Conservation (phyloP, 495 filamentous ascomycete genomes). For the Saxophila tyrrhenica region DNA sequence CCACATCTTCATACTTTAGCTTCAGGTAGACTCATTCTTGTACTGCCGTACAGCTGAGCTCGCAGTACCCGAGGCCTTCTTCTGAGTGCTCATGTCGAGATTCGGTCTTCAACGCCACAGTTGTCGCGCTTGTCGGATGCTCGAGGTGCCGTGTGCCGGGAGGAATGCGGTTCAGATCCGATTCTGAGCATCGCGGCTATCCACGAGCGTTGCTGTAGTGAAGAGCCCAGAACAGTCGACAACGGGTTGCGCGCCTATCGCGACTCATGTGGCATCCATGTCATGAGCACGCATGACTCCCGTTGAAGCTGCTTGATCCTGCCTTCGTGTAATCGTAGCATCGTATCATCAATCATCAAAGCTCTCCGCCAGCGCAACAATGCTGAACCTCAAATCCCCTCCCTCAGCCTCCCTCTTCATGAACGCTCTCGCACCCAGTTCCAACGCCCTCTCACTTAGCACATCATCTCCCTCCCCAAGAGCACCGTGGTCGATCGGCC, state of each 20-base stretch:
- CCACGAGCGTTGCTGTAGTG: neutral
- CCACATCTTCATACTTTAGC: too few species aligned
- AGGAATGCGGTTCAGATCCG: neutral
- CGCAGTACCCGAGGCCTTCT: too few species aligned
- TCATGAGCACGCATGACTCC: too few species aligned
- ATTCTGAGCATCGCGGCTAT: neutral
- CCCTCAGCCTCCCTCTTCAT: constrained; percentile 42
- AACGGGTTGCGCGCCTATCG: too few species aligned
- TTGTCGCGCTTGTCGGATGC: neutral
- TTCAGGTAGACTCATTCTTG: too few species aligned
- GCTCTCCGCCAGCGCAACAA: constrained; percentile 39
- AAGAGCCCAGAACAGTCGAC: neutral
- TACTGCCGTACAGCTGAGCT: too few species aligned
- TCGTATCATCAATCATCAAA: constrained; percentile 19
- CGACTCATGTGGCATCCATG: too few species aligned
- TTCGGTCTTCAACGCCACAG: too few species aligned
- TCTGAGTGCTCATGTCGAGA: too few species aligned
- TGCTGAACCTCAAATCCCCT: constrained; percentile 43
- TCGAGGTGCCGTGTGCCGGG: neutral
- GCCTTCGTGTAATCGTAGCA: too few species aligned
- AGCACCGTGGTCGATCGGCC: constrained; percentile 58
- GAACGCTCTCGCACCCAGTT: constrained; percentile 46
- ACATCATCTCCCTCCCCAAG: constrained; percentile 56
- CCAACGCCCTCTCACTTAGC: constrained; percentile 52
- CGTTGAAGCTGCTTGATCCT: too few species aligned